Evolutionary conservation across 2,329 filamentous ascomycete genomes (phyloP).

Genomic region (Cercospora brassicicola): DNA sequence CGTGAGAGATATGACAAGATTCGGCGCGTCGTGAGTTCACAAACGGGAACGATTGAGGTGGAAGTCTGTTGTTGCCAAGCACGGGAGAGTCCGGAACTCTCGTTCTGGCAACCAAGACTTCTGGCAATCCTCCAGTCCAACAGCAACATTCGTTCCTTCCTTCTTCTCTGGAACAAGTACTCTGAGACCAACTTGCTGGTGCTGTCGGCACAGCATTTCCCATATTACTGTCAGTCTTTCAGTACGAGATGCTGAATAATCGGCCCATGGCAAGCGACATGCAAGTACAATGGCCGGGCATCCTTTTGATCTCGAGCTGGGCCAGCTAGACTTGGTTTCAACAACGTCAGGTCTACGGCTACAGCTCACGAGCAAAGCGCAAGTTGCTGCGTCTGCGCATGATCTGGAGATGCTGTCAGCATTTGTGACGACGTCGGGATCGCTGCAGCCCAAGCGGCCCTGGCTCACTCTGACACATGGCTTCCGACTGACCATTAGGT

Average conservation of each 20-base stretch:
- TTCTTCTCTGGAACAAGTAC: background rate
- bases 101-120: background rate
- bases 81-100: background rate
- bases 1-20: background rate
- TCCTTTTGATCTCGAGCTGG: slow-evolving; percentile 15
- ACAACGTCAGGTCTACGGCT: slow-evolving; percentile 24
- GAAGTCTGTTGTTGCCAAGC: background rate
- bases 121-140: background rate
- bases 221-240: background rate
- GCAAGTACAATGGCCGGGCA: slow-evolving; percentile 13
- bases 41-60: background rate
- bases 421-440: background rate
- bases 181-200: background rate
- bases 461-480: background rate
- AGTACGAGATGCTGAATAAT: background rate
- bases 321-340: slow-evolving; percentile 13
- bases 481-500: background rate
- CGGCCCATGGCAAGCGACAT: background rate
- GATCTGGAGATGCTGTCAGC: slow-evolving; percentile 1
- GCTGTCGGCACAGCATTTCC: background rate
- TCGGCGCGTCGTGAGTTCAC: background rate
- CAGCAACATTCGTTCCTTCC: background rate
- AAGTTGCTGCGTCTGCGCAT: slow-evolving; percentile 27
- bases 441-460: background rate
- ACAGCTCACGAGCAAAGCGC: slow-evolving; percentile 23